Percentiles rank a stretch among this genome's conserved stretches.
Evolutionary conservation across 129 eudicot genomes (phyloP).

Genomic region (Deinandra increscens): DNA sequence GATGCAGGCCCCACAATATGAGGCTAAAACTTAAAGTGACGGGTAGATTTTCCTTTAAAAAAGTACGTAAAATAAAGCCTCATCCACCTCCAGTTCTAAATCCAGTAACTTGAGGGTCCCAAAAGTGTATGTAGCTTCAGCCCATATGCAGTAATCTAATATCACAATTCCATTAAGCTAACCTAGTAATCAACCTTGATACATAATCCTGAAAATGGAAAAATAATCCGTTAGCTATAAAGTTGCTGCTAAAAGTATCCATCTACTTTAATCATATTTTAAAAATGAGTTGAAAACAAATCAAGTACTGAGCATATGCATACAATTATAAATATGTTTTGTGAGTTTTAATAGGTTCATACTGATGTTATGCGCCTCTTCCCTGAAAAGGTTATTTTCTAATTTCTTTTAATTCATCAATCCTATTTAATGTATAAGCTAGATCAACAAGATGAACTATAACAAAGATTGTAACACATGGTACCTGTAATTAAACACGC

Average conservation of each 20-base stretch:
- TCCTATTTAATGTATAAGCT: not conserved
- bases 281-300: not conserved
- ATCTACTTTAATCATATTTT: constrained; percentile 3
- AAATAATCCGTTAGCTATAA: not conserved
- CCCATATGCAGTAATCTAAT: constrained; percentile 4
- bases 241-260: constrained; percentile 8
- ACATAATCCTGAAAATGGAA: constrained; percentile 24
- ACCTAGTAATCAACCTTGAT: constrained; percentile 6
- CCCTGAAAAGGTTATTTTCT: not conserved
- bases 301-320: not conserved
- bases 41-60: constrained; percentile 15
- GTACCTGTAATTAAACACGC: constrained; percentile 11
- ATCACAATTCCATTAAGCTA: constrained; percentile 22
- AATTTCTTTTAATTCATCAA: constrained; percentile 5
- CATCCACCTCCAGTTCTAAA: constrained; percentile 8
- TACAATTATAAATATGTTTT: not conserved
- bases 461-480: not conserved
- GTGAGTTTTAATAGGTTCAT: not conserved
- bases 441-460: not conserved
- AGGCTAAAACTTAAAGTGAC: constrained; percentile 24
- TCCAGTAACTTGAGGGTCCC: constrained; percentile 18
- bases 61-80: constrained; percentile 9
- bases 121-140: constrained; percentile 17
- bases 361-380: not conserved
- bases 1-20: constrained; percentile 34